phyloP scores from a whole-genome alignment of 2,329 filamentous ascomycete species.

The Penicillium freii region DNA sequence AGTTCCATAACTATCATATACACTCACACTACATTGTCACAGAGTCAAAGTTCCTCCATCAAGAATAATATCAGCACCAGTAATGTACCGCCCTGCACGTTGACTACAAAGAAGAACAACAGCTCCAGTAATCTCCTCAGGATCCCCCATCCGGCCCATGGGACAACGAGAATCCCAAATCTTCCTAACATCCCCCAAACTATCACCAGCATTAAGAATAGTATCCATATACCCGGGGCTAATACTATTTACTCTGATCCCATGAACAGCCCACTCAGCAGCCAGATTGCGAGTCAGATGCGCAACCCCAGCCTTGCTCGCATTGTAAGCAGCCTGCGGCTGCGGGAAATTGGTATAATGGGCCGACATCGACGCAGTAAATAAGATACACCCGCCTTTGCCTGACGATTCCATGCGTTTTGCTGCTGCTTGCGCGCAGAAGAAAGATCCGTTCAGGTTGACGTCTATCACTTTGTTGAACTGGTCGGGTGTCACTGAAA shows the following conservation, averaged over 20 bases:
- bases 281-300: constrained; percentile 64
- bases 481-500: constrained; percentile 58
- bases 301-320: constrained; percentile 65
- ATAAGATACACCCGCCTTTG: constrained; percentile 51
- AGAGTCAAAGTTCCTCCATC: constrained; percentile 52
- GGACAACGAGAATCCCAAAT: constrained; percentile 62
- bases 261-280: constrained; percentile 69
- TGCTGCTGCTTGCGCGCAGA: constrained; percentile 65
- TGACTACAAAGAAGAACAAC: constrained; percentile 59
- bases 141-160: constrained; percentile 63
- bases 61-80: constrained; percentile 63
- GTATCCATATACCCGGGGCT: constrained; percentile 77
- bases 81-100: constrained; percentile 65
- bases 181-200: constrained; percentile 52
- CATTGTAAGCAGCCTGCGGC: constrained; percentile 70
- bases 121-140: constrained; percentile 62
- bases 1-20: neutral
- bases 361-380: constrained; percentile 67
- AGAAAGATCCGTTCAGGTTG: constrained; percentile 69
- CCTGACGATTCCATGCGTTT: constrained; percentile 33
- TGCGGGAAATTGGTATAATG: constrained; percentile 71
- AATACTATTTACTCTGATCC: constrained; percentile 69
- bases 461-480: constrained; percentile 67
- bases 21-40: neutral
- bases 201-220: constrained; percentile 65